Base-by-base conservation (phyloP, 495 filamentous ascomycete species). In the Lasiosphaeris hirsuta region DNA sequence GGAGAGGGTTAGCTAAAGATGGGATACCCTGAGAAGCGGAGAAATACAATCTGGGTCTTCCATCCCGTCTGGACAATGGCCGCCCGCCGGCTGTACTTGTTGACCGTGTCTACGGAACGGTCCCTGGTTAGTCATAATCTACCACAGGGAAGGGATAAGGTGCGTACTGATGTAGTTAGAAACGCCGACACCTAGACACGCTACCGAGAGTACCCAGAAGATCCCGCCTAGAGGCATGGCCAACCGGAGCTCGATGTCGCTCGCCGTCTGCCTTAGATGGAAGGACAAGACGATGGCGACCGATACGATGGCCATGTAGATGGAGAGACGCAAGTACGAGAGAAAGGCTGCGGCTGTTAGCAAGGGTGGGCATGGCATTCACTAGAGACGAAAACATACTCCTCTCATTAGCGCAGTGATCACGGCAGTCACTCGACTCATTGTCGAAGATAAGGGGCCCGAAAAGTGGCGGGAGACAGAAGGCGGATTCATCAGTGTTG, bases 41-140 rank as follows among this genome's bases (percentile, higher is more conserved):
- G 8, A 14, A 13, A 67, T 64, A 91, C 88, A 18, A 83, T 66
- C 70, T 96, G 92, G 37, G 94, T 97, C 74, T 91, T 96, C 86
- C 89, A 93, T 35, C 94, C 94, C 47, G 84, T 89, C 73, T 98
- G 94, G 37, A 97, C 94, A 54, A 98, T 78, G 0, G 94, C 94
- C 23, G 79, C 76, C 61, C 86, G 83, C 37, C 82, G 77, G 56
- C 84, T 86, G 69, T 95, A 98, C 66, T 89, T 87, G 56, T 81
- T 87, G n/a, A 97, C 86, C 1, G 92, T 92, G 61, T 82, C 75
- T 78, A 18, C 15, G 0, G 10, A 19, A 14, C 17, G n/a, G 11
- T 7, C 39, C 4, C 9, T 0, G 2, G 11, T 10, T 7, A 44
- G 5, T 10, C 3, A 46, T 13, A 7, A 43, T 30, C 23, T 5